Evolutionary conservation across 2,329 filamentous ascomycete genomes (phyloP).

Genomic region (Onygenales sp.): DNA sequence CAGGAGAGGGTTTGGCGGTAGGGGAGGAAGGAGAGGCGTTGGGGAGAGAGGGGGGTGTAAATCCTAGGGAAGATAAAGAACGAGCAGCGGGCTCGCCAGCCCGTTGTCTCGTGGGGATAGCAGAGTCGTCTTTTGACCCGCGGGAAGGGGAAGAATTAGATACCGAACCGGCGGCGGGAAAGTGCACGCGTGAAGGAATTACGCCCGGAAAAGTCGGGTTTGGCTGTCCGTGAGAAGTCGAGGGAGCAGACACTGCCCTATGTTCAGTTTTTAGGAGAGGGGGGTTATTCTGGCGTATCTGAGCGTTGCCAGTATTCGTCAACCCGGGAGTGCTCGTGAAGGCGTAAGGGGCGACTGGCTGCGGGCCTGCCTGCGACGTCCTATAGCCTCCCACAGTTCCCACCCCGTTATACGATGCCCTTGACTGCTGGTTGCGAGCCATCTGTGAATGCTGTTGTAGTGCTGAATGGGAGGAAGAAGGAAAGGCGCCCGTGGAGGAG

Average conservation of each 20-base stretch:
- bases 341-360: slow-evolving; percentile 66
- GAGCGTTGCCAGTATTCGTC: slow-evolving; percentile 41
- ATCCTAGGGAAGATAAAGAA: slow-evolving; percentile 41
- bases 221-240: slow-evolving; percentile 31
- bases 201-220: slow-evolving; percentile 20
- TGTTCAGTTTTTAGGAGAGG: slow-evolving; percentile 49
- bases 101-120: slow-evolving; percentile 30
- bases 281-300: slow-evolving; percentile 42
- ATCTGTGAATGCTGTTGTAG: slow-evolving; percentile 39
- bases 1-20: slow-evolving; percentile 60
- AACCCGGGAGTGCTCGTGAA: slow-evolving; percentile 63
- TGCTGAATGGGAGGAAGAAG: slow-evolving; percentile 22
- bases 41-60: slow-evolving; percentile 43
- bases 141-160: slow-evolving; percentile 43
- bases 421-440: slow-evolving; percentile 27
- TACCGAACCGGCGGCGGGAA: slow-evolving; percentile 44
- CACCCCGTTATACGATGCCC: slow-evolving; percentile 29
- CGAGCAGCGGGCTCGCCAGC: slow-evolving; percentile 28
- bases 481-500: slow-evolving; percentile 44
- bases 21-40: slow-evolving; percentile 41
- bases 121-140: slow-evolving; percentile 41
- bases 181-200: slow-evolving; percentile 28
- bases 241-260: slow-evolving; percentile 46
- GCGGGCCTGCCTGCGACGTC: slow-evolving; percentile 41
- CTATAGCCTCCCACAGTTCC: slow-evolving; percentile 6